Percentiles rank a stretch among this genome's conserved stretches.
Conservation (phyloP, 1,284 basidiomycete species). For the Ustilago tritici region DNA sequence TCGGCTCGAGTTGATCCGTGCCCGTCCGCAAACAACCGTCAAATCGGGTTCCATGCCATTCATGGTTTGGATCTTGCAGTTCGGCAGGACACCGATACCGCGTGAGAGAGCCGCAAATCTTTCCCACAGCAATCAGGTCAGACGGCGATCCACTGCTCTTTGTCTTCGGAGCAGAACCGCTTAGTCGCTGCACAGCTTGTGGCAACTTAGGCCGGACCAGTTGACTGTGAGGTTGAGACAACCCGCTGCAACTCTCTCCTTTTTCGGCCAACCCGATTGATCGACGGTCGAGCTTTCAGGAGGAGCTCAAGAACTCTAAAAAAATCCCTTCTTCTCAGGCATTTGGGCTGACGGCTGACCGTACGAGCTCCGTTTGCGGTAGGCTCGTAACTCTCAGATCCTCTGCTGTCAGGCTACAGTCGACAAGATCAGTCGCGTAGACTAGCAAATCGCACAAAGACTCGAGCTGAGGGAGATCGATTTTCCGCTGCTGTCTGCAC, state of each 20-base stretch:
- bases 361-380: neutral
- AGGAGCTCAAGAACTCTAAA: neutral
- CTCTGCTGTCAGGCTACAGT: neutral
- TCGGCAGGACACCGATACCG: neutral
- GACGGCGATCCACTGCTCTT: neutral
- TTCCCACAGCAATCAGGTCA: constrained; percentile 6
- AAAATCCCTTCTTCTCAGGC: neutral
- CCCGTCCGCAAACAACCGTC: neutral
- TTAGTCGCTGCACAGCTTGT: neutral
- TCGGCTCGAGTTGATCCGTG: neutral
- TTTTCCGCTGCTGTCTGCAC: constrained; percentile 12
- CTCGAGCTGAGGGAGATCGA: neutral
- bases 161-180: neutral
- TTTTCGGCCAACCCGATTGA: neutral
- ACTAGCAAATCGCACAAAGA: neutral
- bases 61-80: constrained; percentile 7
- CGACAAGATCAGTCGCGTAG: neutral
- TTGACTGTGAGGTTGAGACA: neutral
- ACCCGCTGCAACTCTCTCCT: neutral
- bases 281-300: neutral
- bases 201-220: constrained; percentile 7
- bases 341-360: neutral
- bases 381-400: neutral
- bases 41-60: neutral
- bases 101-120: neutral